Percentiles rank a stretch among this genome's conserved stretches.
phyloP scores from a whole-genome alignment of 2,329 filamentous ascomycete genomes.

The Lachnellula cervina region DNA sequence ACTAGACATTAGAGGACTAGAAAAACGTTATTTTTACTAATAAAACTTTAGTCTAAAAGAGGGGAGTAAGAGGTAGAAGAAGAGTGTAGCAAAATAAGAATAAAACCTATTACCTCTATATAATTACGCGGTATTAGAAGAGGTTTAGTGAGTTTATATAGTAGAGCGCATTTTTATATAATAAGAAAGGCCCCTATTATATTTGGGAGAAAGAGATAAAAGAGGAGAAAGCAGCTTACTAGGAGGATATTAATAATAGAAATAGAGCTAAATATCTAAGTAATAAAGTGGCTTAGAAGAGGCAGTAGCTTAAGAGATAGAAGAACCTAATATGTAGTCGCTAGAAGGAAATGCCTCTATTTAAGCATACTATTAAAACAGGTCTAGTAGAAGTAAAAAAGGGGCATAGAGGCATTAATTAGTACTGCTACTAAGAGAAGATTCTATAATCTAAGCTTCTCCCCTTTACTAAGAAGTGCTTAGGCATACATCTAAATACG shows the following conservation, averaged over 20 bases:
- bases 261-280: neutral
- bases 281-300: neutral
- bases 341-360: neutral
- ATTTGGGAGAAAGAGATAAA: neutral
- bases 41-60: neutral
- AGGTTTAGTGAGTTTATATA: slow-evolving; percentile 6
- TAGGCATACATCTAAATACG: neutral
- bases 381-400: neutral
- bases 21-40: neutral
- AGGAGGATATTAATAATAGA: neutral
- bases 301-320: neutral
- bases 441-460: neutral
- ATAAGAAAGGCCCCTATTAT: slow-evolving; percentile 3
- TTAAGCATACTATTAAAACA: neutral
- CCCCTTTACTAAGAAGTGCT: neutral
- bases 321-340: neutral
- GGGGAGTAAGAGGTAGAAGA: neutral
- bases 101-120: neutral
- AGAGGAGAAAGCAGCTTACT: neutral
- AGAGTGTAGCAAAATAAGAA: neutral
- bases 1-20: neutral
- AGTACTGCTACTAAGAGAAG: slow-evolving; percentile 3
- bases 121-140: neutral
- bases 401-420: neutral
- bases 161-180: neutral